Conservation (phyloP, 148 eudicot genomes). For the Spergularia marina region DNA sequence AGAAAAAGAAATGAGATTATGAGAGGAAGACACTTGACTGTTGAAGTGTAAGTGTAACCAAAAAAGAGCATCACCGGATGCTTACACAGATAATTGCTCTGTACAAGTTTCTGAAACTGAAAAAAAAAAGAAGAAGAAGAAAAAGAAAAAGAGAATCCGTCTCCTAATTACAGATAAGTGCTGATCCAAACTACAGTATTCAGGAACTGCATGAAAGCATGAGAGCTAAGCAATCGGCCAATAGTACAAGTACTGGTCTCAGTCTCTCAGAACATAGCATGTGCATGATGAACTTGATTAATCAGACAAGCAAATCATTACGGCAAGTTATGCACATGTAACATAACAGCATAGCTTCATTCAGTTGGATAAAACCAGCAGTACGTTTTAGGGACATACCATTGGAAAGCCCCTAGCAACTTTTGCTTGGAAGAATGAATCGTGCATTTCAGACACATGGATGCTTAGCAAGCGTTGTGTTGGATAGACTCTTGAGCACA, state of each 20-base stretch:
- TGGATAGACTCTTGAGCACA: constrained; percentile 87
- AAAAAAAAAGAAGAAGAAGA: background rate
- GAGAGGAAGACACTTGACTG: no score
- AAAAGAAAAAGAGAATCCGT: background rate
- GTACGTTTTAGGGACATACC: constrained; percentile 40
- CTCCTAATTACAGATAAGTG: background rate
- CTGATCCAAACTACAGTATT: background rate
- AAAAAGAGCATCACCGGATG: no score
- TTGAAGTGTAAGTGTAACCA: no score
- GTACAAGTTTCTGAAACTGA: background rate
- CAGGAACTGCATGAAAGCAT: background rate
- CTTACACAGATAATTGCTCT: background rate
- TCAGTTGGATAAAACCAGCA: background rate
- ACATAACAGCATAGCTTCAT: no score
- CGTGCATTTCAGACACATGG: constrained; percentile 91
- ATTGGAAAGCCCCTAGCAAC: constrained; percentile 79
- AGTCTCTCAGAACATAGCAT: background rate
- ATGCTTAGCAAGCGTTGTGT: constrained; percentile 88
- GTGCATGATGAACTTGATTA: background rate
- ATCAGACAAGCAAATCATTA: background rate
- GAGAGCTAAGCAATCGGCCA: no score
- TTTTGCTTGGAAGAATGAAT: constrained; percentile 93
- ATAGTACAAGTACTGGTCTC: no score
- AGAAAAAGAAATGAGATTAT: background rate
- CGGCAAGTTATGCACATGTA: background rate